phyloP scores from a whole-genome alignment of 2,329 filamentous ascomycete genomes.

The Hymenoscyphus occultus region DNA sequence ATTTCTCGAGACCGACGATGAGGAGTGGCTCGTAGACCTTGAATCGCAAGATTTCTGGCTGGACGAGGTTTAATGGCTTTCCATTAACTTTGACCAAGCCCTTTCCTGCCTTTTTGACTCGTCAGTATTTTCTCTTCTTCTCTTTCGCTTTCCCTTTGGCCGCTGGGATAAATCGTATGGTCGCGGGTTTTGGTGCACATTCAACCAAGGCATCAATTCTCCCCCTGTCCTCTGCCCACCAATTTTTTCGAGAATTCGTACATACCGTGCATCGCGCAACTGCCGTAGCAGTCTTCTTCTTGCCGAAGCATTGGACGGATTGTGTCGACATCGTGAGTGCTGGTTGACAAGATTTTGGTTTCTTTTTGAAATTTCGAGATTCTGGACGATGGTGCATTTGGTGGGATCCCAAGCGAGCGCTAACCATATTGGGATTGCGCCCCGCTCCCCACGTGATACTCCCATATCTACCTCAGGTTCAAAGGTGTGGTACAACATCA shows the following conservation, averaged over 20 bases:
- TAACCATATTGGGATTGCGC: conserved; percentile 6
- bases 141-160: neutral
- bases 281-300: conserved; percentile 78
- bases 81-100: conserved; percentile 99
- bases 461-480: neutral
- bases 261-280: conserved; percentile 78
- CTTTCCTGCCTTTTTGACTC: conserved; percentile 60
- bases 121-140: conserved; percentile 27
- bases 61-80: conserved; percentile 87
- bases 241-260: conserved; percentile 3
- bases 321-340: conserved; percentile 55
- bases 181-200: neutral
- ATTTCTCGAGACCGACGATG: conserved; percentile 96
- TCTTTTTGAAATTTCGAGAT: neutral
- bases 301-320: conserved; percentile 98
- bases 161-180: neutral
- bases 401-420: conserved; percentile 8
- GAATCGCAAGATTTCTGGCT: conserved; percentile 96
- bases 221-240: neutral
- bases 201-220: neutral
- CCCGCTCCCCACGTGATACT: conserved; percentile 3
- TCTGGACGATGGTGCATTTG: neutral
- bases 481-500: neutral
- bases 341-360: conserved; percentile 1
- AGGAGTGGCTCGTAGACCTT: conserved; percentile 99